Conservation (phyloP, 2,329 filamentous ascomycete species). For the Xylaria sp. region DNA sequence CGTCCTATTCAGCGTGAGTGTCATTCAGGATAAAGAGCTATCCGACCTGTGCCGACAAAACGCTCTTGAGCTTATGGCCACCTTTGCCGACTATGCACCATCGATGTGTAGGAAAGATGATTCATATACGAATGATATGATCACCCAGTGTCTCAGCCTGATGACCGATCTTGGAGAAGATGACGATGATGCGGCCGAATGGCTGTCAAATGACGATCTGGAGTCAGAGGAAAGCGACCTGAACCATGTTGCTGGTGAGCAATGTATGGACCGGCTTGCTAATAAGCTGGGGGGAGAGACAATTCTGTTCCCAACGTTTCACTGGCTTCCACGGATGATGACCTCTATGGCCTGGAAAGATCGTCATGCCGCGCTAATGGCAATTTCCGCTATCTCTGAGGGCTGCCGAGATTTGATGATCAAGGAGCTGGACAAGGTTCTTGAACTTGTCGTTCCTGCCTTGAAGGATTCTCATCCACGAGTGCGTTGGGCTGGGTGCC, state of each 20-base stretch:
- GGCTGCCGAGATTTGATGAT: conserved; percentile 97
- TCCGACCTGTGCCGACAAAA: conserved; percentile 92
- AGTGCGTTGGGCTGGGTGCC: conserved; percentile 97
- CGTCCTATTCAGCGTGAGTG: conserved; percentile 90
- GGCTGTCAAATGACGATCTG: conserved; percentile 92
- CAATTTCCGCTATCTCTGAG: conserved; percentile 97
- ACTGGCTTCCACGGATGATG: conserved; percentile 98
- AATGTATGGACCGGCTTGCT: conserved; percentile 96
- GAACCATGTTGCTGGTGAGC: conserved; percentile 97
- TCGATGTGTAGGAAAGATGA: conserved; percentile 94
- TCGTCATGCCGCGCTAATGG: conserved; percentile 96
- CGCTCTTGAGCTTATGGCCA: conserved; percentile 95
- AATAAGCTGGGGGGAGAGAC: conserved; percentile 96
- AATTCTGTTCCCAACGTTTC: conserved; percentile 93
- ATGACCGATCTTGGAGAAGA: conserved; percentile 98
- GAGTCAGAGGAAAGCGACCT: conserved; percentile 96
- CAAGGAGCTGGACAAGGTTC: conserved; percentile 90
- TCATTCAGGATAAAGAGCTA: conserved; percentile 95
- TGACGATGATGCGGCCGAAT: conserved; percentile 93
- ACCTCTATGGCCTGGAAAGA: conserved; percentile 94
- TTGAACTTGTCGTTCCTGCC: conserved; percentile 93
- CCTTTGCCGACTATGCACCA: conserved; percentile 94
- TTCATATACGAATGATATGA: conserved; percentile 95
- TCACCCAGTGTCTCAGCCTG: conserved; percentile 94
- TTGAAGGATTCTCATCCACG: conserved; percentile 90